Base-by-base conservation (phyloP, 805 yeast genomes). In the Cyberlindnera mrakii region DNA sequence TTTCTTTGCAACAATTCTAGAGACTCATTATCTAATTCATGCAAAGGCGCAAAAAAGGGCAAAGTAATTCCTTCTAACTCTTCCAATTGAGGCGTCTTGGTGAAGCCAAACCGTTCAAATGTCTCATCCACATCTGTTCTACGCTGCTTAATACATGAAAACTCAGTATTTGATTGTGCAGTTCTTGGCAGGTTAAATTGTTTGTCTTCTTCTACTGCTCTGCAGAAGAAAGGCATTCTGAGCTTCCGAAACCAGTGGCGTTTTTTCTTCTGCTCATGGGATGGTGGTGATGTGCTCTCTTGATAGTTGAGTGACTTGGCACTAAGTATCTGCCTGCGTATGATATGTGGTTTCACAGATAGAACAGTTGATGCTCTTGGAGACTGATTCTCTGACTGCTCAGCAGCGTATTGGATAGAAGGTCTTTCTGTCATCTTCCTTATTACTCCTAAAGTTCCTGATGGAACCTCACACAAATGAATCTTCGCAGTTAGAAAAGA, bases 221-320 rank as follows among this genome's bases (percentile, higher is more conserved):
- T 30, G 25, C 9, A 37, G 16, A 32, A 46, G 31, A 39, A 43
- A 27, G 42, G 40, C 5, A 40, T 17, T 16, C 39, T 41, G 34
- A 46, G 30, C 31, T 34, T 43, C 5, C 39, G 47, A 18, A 43
- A 36, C 50, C 50, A 47, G 27, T 40, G 46, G 3, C 35, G 27
- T 16, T 40, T 37, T 5, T 11, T 37, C 18, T 8, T 35, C 18
- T 23, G 38, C 15, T 35, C 38, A n/a, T n/a, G 18, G 14, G 36
- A 34, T n/a, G 36, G 20, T n/a, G 36, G 20, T 15, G 20, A 33
- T 16, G n/a, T 16, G 6, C 20, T 33, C 35, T 33, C 20, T 16
- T 31, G 17, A 31, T 16, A 16, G 10, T 33, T 33, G 19, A 33
- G 35, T 9, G 35, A 33, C 19, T 33, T 33, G 19, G 35, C 23